phyloP scores from a whole-genome alignment of 768 basidiomycete species.

The Pulveroboletus sp. region DNA sequence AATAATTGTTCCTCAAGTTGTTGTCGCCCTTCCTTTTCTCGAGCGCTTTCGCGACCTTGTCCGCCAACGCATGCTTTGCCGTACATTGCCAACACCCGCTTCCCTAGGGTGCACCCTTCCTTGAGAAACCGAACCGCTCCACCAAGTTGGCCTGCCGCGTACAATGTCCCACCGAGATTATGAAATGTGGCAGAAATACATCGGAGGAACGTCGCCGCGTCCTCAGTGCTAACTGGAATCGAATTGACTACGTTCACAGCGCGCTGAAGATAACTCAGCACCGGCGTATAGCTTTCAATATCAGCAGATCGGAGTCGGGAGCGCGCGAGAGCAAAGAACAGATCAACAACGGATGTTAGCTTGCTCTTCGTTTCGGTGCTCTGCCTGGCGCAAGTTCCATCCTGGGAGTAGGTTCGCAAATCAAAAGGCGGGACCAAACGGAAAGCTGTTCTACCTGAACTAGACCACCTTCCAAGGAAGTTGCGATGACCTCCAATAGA shows the following conservation, averaged over 20 bases:
- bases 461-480: conserved; percentile 29
- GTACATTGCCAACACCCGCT: conserved; percentile 38
- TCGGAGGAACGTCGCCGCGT: conserved; percentile 52
- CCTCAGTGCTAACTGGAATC: neutral
- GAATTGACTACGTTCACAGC: conserved; percentile 31
- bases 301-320: conserved; percentile 36
- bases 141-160: conserved; percentile 56
- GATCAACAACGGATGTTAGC: conserved; percentile 47
- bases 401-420: conserved; percentile 1
- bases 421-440: neutral
- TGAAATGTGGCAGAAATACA: conserved; percentile 71
- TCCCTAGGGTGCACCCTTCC: conserved; percentile 54
- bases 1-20: conserved; percentile 62
- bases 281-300: conserved; percentile 41
- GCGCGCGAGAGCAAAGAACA: conserved; percentile 51
- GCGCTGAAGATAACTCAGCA: conserved; percentile 45
- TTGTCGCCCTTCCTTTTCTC: conserved; percentile 42
- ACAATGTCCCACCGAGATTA: conserved; percentile 64
- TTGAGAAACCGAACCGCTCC: conserved; percentile 65
- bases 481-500: conserved; percentile 36
- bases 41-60: conserved; percentile 22
- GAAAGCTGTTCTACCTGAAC: conserved; percentile 25
- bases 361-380: conserved; percentile 29
- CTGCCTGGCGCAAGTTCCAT: neutral
- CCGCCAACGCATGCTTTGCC: neutral